Conservation (phyloP, 2,329 filamentous ascomycete species). For the Drechmeria coniospora region DNA sequence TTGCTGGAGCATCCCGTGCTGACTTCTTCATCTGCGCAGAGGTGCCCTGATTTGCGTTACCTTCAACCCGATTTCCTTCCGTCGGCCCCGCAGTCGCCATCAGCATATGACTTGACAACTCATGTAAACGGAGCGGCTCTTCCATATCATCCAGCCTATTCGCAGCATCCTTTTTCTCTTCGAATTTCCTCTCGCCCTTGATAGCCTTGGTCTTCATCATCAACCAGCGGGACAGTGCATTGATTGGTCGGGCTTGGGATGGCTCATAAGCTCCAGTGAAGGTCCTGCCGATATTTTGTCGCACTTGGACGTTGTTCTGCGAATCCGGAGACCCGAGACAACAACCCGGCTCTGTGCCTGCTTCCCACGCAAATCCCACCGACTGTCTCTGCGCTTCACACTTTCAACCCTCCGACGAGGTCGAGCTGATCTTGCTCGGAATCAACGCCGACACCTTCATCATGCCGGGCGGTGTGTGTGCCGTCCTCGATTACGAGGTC, state of each 20-base stretch:
- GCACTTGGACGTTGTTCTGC: constrained; percentile 1
- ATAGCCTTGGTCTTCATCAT: constrained; percentile 6
- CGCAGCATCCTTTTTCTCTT: constrained; percentile 5
- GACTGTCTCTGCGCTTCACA: constrained; percentile 7
- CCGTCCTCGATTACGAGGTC: constrained; percentile 92
- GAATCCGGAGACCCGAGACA: constrained; percentile 1
- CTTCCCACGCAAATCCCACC: background rate
- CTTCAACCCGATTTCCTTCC: background rate
- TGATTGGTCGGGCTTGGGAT: constrained; percentile 15
- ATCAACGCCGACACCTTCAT: constrained; percentile 20
- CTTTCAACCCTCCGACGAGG: constrained; percentile 17
- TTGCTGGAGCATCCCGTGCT: too few species aligned
- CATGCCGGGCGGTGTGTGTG: constrained; percentile 73
- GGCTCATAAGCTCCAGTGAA: constrained; percentile 15
- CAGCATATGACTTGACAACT: too few species aligned
- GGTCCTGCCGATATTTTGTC: constrained; percentile 4
- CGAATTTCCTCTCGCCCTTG: background rate
- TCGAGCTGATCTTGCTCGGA: constrained; percentile 25
- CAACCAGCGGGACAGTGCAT: constrained; percentile 8
- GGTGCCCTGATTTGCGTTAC: too few species aligned
- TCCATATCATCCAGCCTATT: constrained; percentile 4
- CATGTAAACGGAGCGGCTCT: constrained; percentile 1
- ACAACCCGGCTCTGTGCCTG: background rate
- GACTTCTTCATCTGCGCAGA: too few species aligned
- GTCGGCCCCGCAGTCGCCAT: background rate